Evolutionary conservation across 2,329 filamentous ascomycete species (phyloP), one percentile per base, ranked within the genome.

Genomic region (Pseudocercospora ulei): DNA sequence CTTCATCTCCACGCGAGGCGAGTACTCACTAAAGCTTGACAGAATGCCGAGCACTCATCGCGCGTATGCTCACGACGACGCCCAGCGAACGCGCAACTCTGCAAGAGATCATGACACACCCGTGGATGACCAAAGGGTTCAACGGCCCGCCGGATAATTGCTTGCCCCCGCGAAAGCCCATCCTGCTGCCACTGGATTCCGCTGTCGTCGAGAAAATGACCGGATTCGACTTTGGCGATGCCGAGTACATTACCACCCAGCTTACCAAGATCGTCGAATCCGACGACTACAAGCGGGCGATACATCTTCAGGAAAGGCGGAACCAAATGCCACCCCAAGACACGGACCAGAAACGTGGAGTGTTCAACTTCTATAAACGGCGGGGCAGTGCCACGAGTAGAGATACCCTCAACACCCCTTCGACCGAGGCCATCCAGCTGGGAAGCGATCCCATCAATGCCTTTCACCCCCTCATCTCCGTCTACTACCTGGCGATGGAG

Each of bases 321-420:
- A 82, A 65, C 5, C 49, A 71, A 61, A 50, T 77, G 58, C 60
- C 72, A 59, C 55, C 73, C 46, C 59, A 78, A 65, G 58, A 76
- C 9, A 67, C 71, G n/a, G 86, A 94, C 62, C 92, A 86, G 66
- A 93, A 87, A 66, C 77, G 88, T 39, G 82, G 84, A 6, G 88
- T 95, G 3, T 95, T 96, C 52, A 88, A 95, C 58, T 96, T 98
- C 56, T 98, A 96, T 65, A 95, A 94, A 64, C 74, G 90, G 50
- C 75, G 87, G 43, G 95, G 87, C 58, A 96, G 88, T 1, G 80
- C 78, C 26, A 84, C 75, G 37, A 96, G 90, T 61, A 76, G 83
- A 49, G 90, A 96, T 57, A 94, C 86, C 2, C 67, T 98, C 47
- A 72, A 73, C 3, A 80, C 78, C 1, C 80, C 83, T n/a, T 96